A percentile compares a stretch with the other conserved stretches of the same genome.
Conservation (phyloP, 805 yeast species). For the Blastobotrys americana region DNA sequence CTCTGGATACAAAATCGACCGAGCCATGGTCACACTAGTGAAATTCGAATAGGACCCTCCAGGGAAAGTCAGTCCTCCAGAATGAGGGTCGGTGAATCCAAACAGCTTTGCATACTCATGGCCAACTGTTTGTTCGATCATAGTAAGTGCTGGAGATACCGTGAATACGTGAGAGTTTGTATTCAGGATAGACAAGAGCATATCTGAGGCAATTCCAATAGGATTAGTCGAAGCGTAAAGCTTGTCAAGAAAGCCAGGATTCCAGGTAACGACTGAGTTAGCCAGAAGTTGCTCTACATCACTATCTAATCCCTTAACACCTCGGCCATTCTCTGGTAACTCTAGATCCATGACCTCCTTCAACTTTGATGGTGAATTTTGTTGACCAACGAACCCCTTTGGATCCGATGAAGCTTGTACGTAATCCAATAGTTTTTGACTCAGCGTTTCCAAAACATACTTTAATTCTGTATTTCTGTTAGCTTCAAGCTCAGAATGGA, state of each 20-base stretch:
- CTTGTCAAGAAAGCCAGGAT: conserved; percentile 77
- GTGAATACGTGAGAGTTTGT: conserved; percentile 81
- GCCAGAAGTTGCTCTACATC: conserved; percentile 51
- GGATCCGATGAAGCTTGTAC: conserved; percentile 43
- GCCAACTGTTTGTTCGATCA: conserved; percentile 64
- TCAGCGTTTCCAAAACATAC: conserved; percentile 42
- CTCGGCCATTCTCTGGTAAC: conserved; percentile 35
- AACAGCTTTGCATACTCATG: conserved; percentile 61
- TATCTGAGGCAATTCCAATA: conserved; percentile 68
- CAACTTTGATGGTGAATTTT: conserved; percentile 41
- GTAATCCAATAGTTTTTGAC: conserved; percentile 46
- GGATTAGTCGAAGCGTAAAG: conserved; percentile 82
- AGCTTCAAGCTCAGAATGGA: conserved; percentile 34
- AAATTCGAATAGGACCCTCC: conserved; percentile 87
- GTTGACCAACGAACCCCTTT: conserved; percentile 37
- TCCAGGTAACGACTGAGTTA: conserved; percentile 79
- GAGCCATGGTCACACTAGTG: conserved; percentile 70
- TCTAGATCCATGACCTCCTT: conserved; percentile 32
- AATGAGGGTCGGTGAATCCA: conserved; percentile 45
- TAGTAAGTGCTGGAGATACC: conserved; percentile 72
- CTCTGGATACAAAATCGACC: conserved; percentile 58
- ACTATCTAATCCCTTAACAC: conserved; percentile 38
- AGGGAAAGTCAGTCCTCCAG: conserved; percentile 79
- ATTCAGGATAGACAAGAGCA: conserved; percentile 60
- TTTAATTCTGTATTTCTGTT: conserved; percentile 54